Percentiles rank a stretch among this genome's conserved stretches.
These are phyloP conservation scores for Nyssa sinensis DNA, from an alignment of 148 eudicot species.

Conservation along the genomic window DNA sequence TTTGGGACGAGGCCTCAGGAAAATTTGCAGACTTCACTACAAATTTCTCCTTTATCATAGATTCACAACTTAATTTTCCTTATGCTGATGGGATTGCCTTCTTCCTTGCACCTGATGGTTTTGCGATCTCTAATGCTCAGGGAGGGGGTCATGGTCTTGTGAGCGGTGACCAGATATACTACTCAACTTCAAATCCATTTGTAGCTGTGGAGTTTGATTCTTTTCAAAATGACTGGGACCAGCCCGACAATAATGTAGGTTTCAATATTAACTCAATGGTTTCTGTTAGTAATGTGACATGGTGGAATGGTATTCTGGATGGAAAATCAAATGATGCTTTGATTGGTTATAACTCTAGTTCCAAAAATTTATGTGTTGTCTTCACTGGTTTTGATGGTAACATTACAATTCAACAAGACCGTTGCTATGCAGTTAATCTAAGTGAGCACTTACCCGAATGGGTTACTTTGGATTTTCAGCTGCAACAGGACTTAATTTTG, in stretches of 20 bases:
- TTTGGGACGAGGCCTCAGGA: conserved; percentile 1
- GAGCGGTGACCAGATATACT: background rate
- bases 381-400: background rate
- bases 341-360: background rate
- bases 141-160: conserved; percentile 4
- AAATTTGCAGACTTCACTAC: conserved; percentile 3
- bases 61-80: background rate
- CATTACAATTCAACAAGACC: background rate
- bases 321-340: background rate
- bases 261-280: background rate
- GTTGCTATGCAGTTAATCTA: too few species aligned
- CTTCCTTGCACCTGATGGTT: conserved; percentile 14
- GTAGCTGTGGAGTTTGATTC: conserved; percentile 21
- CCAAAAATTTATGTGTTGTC: background rate
- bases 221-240: background rate
- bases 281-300: background rate
- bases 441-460: too few species aligned
- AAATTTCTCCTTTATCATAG: conserved; percentile 9
- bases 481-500: too few species aligned
- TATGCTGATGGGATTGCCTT: conserved; percentile 15
- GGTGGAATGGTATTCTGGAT: background rate
- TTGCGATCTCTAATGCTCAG: too few species aligned
- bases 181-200: background rate
- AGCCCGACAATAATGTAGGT: background rate
- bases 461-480: too few species aligned